Base-by-base conservation (phyloP, 805 yeast species). In the Lipomyces sp. region DNA sequence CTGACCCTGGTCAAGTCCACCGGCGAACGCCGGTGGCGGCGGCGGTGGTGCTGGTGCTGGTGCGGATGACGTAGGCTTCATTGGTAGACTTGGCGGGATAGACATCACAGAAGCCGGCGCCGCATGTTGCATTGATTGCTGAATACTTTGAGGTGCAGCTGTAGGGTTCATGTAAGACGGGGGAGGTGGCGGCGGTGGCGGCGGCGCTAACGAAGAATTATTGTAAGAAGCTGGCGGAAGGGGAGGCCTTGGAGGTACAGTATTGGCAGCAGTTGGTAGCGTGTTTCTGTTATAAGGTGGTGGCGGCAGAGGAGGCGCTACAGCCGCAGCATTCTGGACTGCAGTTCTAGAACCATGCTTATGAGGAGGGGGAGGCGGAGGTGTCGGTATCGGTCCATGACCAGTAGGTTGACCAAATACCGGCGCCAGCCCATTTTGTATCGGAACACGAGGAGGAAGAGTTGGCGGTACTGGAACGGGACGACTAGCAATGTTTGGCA, bases 21-120 rank as follows among this genome's bases (percentile, higher is more conserved):
- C 39, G 8, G 15, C 39, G 13, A 13, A 3, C 13, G 39, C 15
- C 39, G 39, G 13, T 37, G 15, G 39, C 39, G 74, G 72, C 13
- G 66, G 62, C 8, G 71, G 71, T 30, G 74, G 74, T 11, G 74
- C 72, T 32, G 66, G 66, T 18, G 66, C 61, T 74, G 90, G 96
- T 37, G 59, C 62, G 15, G 60, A n/a, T n/a, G 39, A 37, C 13
- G 39, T 37, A 37, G 39, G 13, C 3, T 37, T 37, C 13, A 35
- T 10, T 2, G 62, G 50, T 32, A 55, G 50, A 33, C 90, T 77
- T 0, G 63, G 63, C n/a, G 63, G 50, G 2, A n/a, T 33, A 13
- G 58, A n/a, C 1, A 37, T 59, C n/a, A 34, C 13, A 45, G 51
- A n/a, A 35, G 54, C 29, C 53, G 57, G 34, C 54, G 62, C 56